Evolutionary conservation across 306 rosid species (phyloP), one percentile per base, ranked within the genome.

Genomic region (Begonia fuchsioides): DNA sequence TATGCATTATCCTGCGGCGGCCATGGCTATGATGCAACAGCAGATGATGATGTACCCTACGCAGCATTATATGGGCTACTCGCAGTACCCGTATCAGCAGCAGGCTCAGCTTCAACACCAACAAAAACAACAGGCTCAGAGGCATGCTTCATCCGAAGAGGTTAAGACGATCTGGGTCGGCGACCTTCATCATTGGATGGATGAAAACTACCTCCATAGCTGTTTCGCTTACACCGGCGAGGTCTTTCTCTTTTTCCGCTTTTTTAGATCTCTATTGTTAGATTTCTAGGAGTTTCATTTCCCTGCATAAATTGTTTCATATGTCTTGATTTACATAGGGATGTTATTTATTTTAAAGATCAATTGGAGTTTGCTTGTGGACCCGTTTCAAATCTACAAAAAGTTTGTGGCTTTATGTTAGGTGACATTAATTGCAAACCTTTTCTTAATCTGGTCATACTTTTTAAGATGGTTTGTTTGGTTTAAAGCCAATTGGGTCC

Each of bases 1-100:
- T 53, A 76, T 76, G 90, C 84, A 80, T 62, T 76, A 76, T 17
- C 90, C 90, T 0, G 84, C 84, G 9, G 71, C 84, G 6, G 90
- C 90, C 46, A 80, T 80, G 90, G 90, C 90, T 38, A 66, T 76
- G 90, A 80, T 80, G 90, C 90, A 80, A 9, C 90, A 80, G 35
- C 90, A 80, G 71, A 80, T 80, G 90, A 76, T 80, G 90, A 76
- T 80, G 81, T 80, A 80, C 19, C 86, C 79, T 15, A 45, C 62
- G 0, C 86, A 78, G 54, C 83, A 76, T 63, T 80, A 80, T 50
- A 50, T 74, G 72, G 72, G 83, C 9, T 80, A 76, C 49, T 49
- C 62, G 26, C 62, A 47, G 7, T 44, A 48, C 41, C 67, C 66
- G n/a, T 82, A 73, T 47, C 82, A 69, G 39, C 73, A 76, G 43